These are phyloP conservation scores for Camelina hispida DNA, from an alignment of 345 rosid species.

Conservation along the genomic window DNA sequence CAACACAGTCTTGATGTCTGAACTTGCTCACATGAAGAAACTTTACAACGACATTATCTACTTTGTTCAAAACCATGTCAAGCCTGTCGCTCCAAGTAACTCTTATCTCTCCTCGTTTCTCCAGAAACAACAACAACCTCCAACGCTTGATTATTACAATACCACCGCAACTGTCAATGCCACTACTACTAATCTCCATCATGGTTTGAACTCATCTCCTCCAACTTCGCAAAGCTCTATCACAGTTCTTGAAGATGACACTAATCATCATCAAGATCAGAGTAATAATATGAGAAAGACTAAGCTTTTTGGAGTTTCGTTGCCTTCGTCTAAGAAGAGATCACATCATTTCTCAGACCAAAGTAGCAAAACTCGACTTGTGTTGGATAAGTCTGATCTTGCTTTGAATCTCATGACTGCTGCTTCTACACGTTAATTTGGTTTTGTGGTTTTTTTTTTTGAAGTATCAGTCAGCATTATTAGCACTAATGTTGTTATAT, in stretches of 20 bases:
- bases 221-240: slow-evolving; percentile 46
- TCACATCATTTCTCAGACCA: slow-evolving; percentile 55
- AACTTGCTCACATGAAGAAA: slow-evolving; percentile 88
- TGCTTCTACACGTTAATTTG: slow-evolving; percentile 52
- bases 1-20: slow-evolving; percentile 81
- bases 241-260: slow-evolving; percentile 42
- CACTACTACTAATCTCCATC: not conserved
- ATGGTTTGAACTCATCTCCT: slow-evolving; percentile 37
- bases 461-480: slow-evolving; percentile 31
- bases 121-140: slow-evolving; percentile 43
- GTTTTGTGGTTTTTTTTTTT: not conserved
- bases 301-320: slow-evolving; percentile 80
- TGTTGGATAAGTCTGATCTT: slow-evolving; percentile 79
- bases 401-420: slow-evolving; percentile 85
- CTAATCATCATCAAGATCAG: slow-evolving; percentile 16
- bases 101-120: slow-evolving; percentile 57
- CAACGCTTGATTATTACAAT: slow-evolving; percentile 35
- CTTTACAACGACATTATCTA: slow-evolving; percentile 90
- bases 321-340: slow-evolving; percentile 71
- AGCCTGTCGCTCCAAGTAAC: slow-evolving; percentile 77
- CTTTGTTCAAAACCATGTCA: slow-evolving; percentile 90
- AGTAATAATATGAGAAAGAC: slow-evolving; percentile 46
- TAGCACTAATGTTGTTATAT: slow-evolving; percentile 35
- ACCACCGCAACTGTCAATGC: slow-evolving; percentile 28
- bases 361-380: slow-evolving; percentile 65